Percentiles rank a stretch among this genome's conserved stretches.
Evolutionary conservation across 2,329 filamentous ascomycete genomes (phyloP).

Genomic region (Decorospora gaudefroyi): DNA sequence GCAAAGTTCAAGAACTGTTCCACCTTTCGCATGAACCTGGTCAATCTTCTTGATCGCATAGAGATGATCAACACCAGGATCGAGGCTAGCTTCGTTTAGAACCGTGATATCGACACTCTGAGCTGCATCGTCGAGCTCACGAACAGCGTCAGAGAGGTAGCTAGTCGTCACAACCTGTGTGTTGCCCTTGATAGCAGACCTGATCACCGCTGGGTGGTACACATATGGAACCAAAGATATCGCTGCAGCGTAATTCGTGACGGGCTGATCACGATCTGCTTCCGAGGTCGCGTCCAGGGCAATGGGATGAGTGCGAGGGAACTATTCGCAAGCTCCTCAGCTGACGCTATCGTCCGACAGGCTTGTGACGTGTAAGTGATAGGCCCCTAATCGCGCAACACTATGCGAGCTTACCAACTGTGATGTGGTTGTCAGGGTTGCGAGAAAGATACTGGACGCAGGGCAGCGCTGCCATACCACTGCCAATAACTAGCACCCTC

Average conservation of each 20-base stretch:
- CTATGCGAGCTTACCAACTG: conserved; percentile 8
- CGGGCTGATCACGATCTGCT: conserved; percentile 11
- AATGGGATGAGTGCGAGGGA: conserved; percentile 8
- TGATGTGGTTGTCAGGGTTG: conserved; percentile 14
- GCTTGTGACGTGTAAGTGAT: conserved; percentile 4
- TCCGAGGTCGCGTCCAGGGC: conserved; percentile 10
- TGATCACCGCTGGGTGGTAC: conserved; percentile 15
- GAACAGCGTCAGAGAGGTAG: conserved; percentile 17
- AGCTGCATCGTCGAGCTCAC: conserved; percentile 44
- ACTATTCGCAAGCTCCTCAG: conserved; percentile 9
- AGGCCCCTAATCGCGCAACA: not conserved
- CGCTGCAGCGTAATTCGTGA: conserved; percentile 14
- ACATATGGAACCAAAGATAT: conserved; percentile 19
- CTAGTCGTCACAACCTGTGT: conserved; percentile 18
- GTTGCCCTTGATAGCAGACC: conserved; percentile 10
- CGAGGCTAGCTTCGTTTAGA: conserved; percentile 16
- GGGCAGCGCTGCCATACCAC: conserved; percentile 16
- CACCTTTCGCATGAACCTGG: too few species aligned
- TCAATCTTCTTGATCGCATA: too few species aligned
- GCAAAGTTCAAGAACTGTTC: too few species aligned
- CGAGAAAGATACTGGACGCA: conserved; percentile 18
- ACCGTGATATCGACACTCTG: conserved; percentile 45
- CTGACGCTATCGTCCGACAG: conserved; percentile 5
- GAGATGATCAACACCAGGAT: conserved; percentile 54
- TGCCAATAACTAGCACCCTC: conserved; percentile 15